Evolutionary conservation across 129 eudicot genomes (phyloP).

Genomic region (Chrysanthemum seticuspe): DNA sequence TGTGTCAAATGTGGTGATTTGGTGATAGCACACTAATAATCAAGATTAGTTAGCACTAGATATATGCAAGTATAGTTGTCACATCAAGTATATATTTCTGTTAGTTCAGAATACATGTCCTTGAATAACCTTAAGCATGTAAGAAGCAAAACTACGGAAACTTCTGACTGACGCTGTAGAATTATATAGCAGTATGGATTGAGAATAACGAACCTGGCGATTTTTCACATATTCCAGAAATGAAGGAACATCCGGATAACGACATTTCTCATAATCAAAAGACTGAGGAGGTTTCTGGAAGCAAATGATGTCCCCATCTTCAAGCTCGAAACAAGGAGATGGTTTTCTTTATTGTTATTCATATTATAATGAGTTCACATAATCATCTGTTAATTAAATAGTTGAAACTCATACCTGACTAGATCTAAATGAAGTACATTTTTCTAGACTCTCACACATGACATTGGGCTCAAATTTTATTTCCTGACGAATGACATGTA

Average conservation of each 20-base stretch:
- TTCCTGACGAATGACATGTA: conserved; percentile 48
- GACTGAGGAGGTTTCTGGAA: conserved; percentile 65
- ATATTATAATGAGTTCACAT: no score
- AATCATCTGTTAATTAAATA: not conserved
- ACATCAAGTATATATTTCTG: not conserved
- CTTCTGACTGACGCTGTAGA: not conserved
- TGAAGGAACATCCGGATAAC: conserved; percentile 76
- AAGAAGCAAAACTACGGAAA: not conserved
- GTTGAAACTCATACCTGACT: conserved; percentile 61
- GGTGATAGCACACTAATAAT: not conserved
- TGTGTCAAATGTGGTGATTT: conserved; percentile 9
- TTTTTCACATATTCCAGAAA: conserved; percentile 84
- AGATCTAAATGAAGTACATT: conserved; percentile 52
- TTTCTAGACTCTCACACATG: conserved; percentile 93
- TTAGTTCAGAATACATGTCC: not conserved
- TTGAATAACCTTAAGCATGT: not conserved
- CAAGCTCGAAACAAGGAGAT: conserved; percentile 47
- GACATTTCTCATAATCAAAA: conserved; percentile 45
- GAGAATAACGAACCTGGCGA: conserved; percentile 52
- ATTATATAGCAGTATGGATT: not conserved
- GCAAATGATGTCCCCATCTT: conserved; percentile 96
- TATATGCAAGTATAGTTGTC: not conserved
- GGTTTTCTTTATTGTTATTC: not conserved
- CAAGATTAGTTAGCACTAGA: not conserved
- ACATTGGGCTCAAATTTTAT: conserved; percentile 87